Base-by-base conservation (phyloP, 192 early-diverging fungal species). In the Rhizoclosmatium sp. region DNA sequence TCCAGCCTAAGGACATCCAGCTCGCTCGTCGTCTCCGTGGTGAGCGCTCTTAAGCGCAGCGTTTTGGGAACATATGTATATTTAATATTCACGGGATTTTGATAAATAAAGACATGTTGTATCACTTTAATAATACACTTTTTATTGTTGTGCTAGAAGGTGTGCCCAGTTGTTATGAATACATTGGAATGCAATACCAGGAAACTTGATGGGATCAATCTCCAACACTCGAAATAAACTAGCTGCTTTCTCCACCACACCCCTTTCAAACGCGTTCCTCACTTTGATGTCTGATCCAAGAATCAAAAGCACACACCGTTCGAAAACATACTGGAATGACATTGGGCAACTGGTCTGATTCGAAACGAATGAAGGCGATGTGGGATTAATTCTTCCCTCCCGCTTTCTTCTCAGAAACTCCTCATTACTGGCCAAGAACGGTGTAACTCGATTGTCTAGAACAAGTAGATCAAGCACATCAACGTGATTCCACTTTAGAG, bases 1-100 rank as follows among this genome's bases (percentile, higher is more conserved):
- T 99, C 90, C 96, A 98, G 86, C 97, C 96, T 85, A 97, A 97
- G 92, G 97, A 99, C 85, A 94, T 99, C 83, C 97, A 99, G 89
- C 90, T 99, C 79, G 96, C 96, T 78, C 93, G 95, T 78, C 93
- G 96, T 89, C 94, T 98, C 82, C 59, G 87, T 82, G 59, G 89
- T 45, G 66, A 91, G 80, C 62, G 89, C 72, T 78, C 81, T 70
- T 80, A 68, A 80, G 54, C 54, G 19, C 54, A 31, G 31, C 0
- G 31, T 31, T 31, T 31, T 31, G 31, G 31, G 31, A 31, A 31
- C 31, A 31, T 31, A 31, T 31, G 31, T 31, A 31, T 31, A 31
- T 31, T 31, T 31, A 31, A 31, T 31, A 31, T 31, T 31, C 31
- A 31, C 31, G 31, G 31, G 31, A 31, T 31, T 31, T 31, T 31